These are phyloP conservation scores for Calycina herbarum DNA, from an alignment of 2,329 filamentous ascomycete genomes.

Conservation along the genomic window DNA sequence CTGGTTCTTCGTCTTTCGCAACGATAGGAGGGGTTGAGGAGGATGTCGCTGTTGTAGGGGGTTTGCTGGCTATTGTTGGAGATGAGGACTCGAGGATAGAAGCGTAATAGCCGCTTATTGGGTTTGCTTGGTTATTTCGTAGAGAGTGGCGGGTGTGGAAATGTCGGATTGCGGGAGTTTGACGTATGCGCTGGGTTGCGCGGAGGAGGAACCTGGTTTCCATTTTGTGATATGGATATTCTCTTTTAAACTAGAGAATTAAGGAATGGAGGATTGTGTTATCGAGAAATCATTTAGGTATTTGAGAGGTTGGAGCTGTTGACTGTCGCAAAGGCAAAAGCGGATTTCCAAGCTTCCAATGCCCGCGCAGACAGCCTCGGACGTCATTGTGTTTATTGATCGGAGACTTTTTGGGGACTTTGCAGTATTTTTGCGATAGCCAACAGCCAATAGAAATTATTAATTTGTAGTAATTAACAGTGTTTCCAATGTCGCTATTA, in stretches of 20 bases:
- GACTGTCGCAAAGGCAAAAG: background rate
- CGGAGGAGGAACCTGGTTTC: conserved; percentile 32
- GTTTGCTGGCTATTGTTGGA: conserved; percentile 23
- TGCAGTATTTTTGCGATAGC: background rate
- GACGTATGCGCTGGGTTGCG: conserved; percentile 25
- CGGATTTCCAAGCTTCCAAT: background rate
- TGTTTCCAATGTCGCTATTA: background rate
- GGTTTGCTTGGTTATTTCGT: conserved; percentile 39
- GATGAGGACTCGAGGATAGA: conserved; percentile 51
- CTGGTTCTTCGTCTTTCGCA: conserved; percentile 9
- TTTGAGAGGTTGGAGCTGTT: background rate
- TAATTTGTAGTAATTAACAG: background rate
- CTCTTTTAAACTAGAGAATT: background rate
- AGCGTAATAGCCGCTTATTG: conserved; percentile 60
- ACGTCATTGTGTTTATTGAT: conserved; percentile 31
- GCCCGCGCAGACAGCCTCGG: conserved; percentile 15
- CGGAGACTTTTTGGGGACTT: conserved; percentile 22
- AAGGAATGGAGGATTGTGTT: conserved; percentile 14
- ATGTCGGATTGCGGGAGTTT: conserved; percentile 16
- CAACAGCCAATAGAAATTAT: background rate
- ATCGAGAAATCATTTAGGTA: conserved; percentile 29
- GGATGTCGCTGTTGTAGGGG: conserved; percentile 24
- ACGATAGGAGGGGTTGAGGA: conserved; percentile 21
- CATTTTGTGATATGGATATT: conserved; percentile 22
- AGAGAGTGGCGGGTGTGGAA: conserved; percentile 19